Conservation (phyloP, 1,284 basidiomycete genomes). For the Fistulina hepatica region DNA sequence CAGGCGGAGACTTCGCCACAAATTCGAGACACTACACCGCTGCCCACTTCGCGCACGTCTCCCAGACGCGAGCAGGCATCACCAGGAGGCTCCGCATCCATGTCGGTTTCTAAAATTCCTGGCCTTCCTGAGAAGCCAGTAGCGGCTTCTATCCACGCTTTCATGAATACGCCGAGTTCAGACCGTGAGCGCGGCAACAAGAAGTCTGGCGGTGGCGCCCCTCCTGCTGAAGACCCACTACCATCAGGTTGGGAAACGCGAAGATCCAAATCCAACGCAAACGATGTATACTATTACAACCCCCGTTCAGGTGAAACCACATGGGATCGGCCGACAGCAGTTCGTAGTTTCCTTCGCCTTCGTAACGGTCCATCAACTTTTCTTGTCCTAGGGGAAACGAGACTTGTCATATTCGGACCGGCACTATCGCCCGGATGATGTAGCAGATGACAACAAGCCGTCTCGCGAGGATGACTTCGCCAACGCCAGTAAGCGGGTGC, state of each 20-base stretch:
- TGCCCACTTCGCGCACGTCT: too few relatives aligned
- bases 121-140: slow-evolving; percentile 1
- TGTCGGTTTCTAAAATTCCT: too few relatives aligned
- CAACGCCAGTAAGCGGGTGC: too few relatives aligned
- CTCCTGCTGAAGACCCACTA: background rate
- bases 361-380: slow-evolving; percentile 9
- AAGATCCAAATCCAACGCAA: background rate
- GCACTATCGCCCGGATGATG: slow-evolving; percentile 45
- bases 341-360: background rate
- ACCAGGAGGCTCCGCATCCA: too few relatives aligned
- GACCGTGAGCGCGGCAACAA: background rate
- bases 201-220: background rate
- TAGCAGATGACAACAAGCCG: slow-evolving; percentile 12
- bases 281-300: slow-evolving; percentile 3
- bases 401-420: slow-evolving; percentile 45
- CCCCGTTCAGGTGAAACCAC: slow-evolving; percentile 6
- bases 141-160: background rate
- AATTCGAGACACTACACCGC: too few relatives aligned
- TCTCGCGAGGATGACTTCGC: too few relatives aligned
- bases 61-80: too few relatives aligned
- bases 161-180: slow-evolving; percentile 7
- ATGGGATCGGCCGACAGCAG: slow-evolving; percentile 11
- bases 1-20: too few relatives aligned
- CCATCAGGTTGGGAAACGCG: slow-evolving; percentile 6
- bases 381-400: slow-evolving; percentile 20